Base-by-base conservation (phyloP, 805 yeast genomes). In the Candida ipomoeae region DNA sequence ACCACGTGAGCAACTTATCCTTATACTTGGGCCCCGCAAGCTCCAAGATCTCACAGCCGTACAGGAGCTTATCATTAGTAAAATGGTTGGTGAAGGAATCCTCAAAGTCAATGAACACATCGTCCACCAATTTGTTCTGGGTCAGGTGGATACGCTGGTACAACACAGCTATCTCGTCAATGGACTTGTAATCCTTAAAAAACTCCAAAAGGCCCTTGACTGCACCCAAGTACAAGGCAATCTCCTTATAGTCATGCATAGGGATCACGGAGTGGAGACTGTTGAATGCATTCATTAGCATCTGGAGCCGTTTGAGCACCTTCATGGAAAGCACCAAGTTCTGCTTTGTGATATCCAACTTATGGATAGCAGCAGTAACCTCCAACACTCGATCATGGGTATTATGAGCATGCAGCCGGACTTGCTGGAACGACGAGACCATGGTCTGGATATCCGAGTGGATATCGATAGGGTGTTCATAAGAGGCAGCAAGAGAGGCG, bases 241-340 rank as follows among this genome's bases (percentile, higher is more conserved):
- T 83, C 48, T 85, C 84, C 36, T 63, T 59, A 60, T 82, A 82
- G 46, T 79, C 72, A 44, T 78, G 74, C 11, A 70, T 71, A 20
- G 73, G 67, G 1, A 79, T 70, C 46, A 80, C 70, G 6, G 67
- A 61, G 15, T 75, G 75, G 42, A 89, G 74, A 54, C 81, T 80
- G 39, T 82, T 83, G 63, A 83, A 84, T 2, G 95, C 91, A 18
- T 81, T 83, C 6, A 87, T 77, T 44, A 94, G 74, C 88, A 91
- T 91, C 62, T 90, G 96, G 36, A 94, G 73, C 54, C 96, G 78
- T 60, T 92, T 88, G 57, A 92, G 74, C 35, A 90, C 83, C 1
- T 95, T 89, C 87, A 94, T 88, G 10, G 94, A 82, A 26, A 82
- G 74, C 1, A 89, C 91, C 44, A 94, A 71, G 65, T 94, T 94